Percentiles rank a stretch among this genome's conserved stretches.
These are phyloP conservation scores for Globisporangium carolinianum DNA, from an alignment of 352 stramenopile genomes.

Conservation along the genomic window DNA sequence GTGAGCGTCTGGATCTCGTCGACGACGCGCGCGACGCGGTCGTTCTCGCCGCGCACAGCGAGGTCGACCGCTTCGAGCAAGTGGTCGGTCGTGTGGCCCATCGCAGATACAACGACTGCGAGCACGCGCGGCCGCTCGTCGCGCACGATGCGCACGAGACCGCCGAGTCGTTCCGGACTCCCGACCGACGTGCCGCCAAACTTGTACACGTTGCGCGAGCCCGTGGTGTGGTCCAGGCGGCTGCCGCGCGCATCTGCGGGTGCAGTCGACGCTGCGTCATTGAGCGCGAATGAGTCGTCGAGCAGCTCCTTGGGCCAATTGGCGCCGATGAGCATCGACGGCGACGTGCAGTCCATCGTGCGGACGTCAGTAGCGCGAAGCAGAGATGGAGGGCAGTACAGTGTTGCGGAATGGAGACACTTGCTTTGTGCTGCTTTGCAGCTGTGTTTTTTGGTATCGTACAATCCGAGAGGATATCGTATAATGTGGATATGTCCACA, in stretches of 20 bases:
- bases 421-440: too few species aligned
- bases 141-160: constrained; percentile 58
- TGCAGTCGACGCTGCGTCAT: background rate
- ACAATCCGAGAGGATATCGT: too few species aligned
- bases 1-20: constrained; percentile 55
- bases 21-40: constrained; percentile 36
- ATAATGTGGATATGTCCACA: too few species aligned
- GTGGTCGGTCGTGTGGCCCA: constrained; percentile 74
- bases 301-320: constrained; percentile 38
- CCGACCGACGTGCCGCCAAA: constrained; percentile 75
- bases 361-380: too few species aligned
- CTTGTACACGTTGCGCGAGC: constrained; percentile 77
- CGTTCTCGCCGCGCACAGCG: constrained; percentile 43
- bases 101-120: constrained; percentile 71
- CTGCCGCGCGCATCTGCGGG: constrained; percentile 2
- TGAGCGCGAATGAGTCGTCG: constrained; percentile 7
- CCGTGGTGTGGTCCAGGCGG: constrained; percentile 46
- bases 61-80: constrained; percentile 59
- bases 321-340: constrained; percentile 59
- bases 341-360: constrained; percentile 65
- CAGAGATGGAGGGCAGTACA: too few species aligned
- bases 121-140: constrained; percentile 49
- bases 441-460: too few species aligned
- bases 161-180: constrained; percentile 50
- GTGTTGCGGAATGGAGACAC: too few species aligned